These are phyloP conservation scores for Delonix regia DNA, from an alignment of 306 rosid genomes.

Conservation along the genomic window DNA sequence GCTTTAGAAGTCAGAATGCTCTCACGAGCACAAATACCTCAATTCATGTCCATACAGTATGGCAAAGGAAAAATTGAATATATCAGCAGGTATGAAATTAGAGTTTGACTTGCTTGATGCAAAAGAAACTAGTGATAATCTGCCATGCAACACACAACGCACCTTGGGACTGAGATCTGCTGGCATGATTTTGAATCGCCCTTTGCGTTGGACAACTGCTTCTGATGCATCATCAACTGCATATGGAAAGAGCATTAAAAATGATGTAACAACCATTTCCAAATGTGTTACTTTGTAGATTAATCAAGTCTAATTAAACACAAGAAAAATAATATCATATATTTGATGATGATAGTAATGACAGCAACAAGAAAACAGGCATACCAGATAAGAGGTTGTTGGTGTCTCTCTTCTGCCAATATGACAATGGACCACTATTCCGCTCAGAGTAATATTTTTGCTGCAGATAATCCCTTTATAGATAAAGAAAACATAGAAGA, in stretches of 20 bases:
- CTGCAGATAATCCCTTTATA: slow-evolving; percentile 76
- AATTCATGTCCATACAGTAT: neutral
- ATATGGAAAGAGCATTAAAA: slow-evolving; percentile 18
- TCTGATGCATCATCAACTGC: slow-evolving; percentile 88
- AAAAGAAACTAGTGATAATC: slow-evolving; percentile 3
- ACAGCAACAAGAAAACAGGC: slow-evolving; percentile 28
- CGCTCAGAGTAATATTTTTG: slow-evolving; percentile 62
- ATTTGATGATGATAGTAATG: slow-evolving; percentile 15
- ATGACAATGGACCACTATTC: slow-evolving; percentile 73
- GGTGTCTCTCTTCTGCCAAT: slow-evolving; percentile 72
- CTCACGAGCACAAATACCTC: neutral
- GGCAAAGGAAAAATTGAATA: neutral
- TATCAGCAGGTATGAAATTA: neutral
- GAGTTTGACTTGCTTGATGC: neutral
- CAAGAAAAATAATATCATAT: slow-evolving; percentile 27
- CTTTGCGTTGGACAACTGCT: slow-evolving; percentile 76
- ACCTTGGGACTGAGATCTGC: slow-evolving; percentile 90
- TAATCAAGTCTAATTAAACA: slow-evolving; percentile 13
- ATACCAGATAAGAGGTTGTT: slow-evolving; percentile 67
- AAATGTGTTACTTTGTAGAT: slow-evolving; percentile 21
- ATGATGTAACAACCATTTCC: slow-evolving; percentile 6
- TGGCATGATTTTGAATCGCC: slow-evolving; percentile 90
- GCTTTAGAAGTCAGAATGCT: neutral
- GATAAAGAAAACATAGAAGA: slow-evolving; percentile 31
- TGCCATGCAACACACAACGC: slow-evolving; percentile 13